Evolutionary conservation across 2,329 filamentous ascomycete species (phyloP), one percentile per base, ranked within the genome.

Genomic region (Pestalotiopsis sp.): DNA sequence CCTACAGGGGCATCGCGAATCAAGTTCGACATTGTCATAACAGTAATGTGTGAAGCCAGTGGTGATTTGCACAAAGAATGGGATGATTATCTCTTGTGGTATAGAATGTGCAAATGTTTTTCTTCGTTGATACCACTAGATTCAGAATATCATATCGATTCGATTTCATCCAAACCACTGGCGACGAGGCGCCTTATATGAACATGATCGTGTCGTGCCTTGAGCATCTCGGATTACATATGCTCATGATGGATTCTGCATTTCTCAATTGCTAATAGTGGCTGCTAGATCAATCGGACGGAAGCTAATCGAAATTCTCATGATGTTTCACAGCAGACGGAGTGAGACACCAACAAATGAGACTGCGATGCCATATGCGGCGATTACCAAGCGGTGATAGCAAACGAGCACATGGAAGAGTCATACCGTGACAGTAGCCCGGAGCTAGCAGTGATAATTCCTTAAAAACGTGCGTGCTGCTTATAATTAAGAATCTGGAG

Each of bases 1-100:
- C 78, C 78, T 27, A 77, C 49, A 23, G 75, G 73, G 56, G 76
- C 72, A 52, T 76, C 75, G 56, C 73, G 71, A 64, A 76, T 68
- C 25, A 74, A 52, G 25, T 62, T 39, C 3, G 70, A 72, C 71
- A 73, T 73, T 11, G 39, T 68, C 12, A 49, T 3, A 17, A 11
- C 17, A 13, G 52, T 66, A 14, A 25, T 57, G n/a, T 62, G 38
- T n/a, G 25, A 36, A 59, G 23, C 23, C 7, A 27, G 11, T 2
- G 20, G 27, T 38, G 36, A 41, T 38, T 52, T 52, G 45, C 45
- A 52, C 45, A 52, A n/a, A 49, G 45, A 9, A 9, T 52, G 11
- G 45, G 9, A 9, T 11, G 7, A 52, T 52, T 52, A 5, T 52
- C 2, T 36, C 7, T 36, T 36, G 31, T n/a, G 17, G 20, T n/a